A percentile compares a stretch with the other conserved stretches of the same genome.
These are phyloP conservation scores for Pythium apleroticum DNA, from an alignment of 352 stramenopile species.

Conservation along the genomic window DNA sequence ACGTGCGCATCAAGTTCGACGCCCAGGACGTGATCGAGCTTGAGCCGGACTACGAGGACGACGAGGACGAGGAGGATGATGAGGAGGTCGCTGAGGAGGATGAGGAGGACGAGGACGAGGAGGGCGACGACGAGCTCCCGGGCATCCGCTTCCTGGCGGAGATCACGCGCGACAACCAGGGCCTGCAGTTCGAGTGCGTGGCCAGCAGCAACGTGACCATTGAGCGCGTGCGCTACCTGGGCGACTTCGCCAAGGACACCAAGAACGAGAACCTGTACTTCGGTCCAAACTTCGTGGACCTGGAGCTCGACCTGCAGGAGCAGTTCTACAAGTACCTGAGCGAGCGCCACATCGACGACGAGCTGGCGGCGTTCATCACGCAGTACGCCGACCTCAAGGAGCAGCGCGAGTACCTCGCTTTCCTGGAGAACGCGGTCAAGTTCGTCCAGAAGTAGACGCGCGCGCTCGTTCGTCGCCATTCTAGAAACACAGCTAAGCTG, in stretches of 20 bases:
- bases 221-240: slow-evolving; percentile 71
- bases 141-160: slow-evolving; percentile 79
- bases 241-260: slow-evolving; percentile 47
- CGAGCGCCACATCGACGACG: slow-evolving; percentile 78
- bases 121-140: slow-evolving; percentile 69
- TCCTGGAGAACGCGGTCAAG: slow-evolving; percentile 63
- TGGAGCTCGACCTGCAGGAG: slow-evolving; percentile 85
- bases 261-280: slow-evolving; percentile 75
- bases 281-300: slow-evolving; percentile 78
- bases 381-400: slow-evolving; percentile 85
- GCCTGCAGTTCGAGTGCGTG: slow-evolving; percentile 81
- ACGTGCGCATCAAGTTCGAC: slow-evolving; percentile 81
- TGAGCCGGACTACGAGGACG: slow-evolving; percentile 58
- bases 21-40: slow-evolving; percentile 71
- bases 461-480: not conserved
- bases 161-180: slow-evolving; percentile 66
- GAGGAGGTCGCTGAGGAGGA: slow-evolving; percentile 39
- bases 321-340: slow-evolving; percentile 78
- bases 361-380: slow-evolving; percentile 83
- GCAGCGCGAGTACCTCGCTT: slow-evolving; percentile 81
- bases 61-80: slow-evolving; percentile 49
- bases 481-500: not conserved
- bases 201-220: slow-evolving; percentile 81
- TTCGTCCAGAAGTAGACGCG: slow-evolving; percentile 71
- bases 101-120: slow-evolving; percentile 50